Evolutionary conservation across 1,284 basidiomycete genomes (phyloP), one percentile per base, ranked within the genome.

Genomic region (Apiotrichum montevideense): DNA sequence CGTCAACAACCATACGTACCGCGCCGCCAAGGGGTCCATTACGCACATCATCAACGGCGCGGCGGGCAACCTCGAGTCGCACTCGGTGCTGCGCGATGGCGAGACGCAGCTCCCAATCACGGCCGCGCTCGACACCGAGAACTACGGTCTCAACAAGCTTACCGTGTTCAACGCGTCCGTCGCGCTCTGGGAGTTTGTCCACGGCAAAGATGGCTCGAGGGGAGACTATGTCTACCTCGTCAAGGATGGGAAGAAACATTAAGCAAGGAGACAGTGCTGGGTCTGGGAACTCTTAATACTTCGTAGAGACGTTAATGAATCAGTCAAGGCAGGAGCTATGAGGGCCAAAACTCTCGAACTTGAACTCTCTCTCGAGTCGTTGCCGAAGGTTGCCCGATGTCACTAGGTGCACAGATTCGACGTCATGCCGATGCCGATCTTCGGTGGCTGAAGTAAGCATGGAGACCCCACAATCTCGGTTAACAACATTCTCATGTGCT

Each of bases 41-140:
- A 56, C 58, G 32, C 68, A 69, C 56, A 60, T 75, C 29, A 59
- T 72, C 54, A 70, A 70, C 51, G 74, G 74, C 34, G 66, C 61
- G 8, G 71, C 74, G 0, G 74, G 74, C 11, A 66, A 67, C 59
- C 61, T 68, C 54, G 73, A 75, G 64, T 65, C 66, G n/a, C 72
- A 75, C 54, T 66, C 65, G 5, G 48, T 44, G 6, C 57, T 69
- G 42, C 49, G 56, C 21, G 44, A 61, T n/a, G 55, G 47, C 14
- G 51, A 60, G 42, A 29, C 46, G 8, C 49, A 57, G 14, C 61
- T 65, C 21, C 62, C 62, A 49, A 63, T 65, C 58, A 51, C 55
- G 6, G 62, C 61, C n/a, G 60, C 66, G n/a, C 63, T 69, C 39
- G 67, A 71, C 62, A 59, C 61, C 33, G 54, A 40, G 11, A 58